phyloP scores from a whole-genome alignment of 1,284 basidiomycete genomes.

The Malassezia psittaci region DNA sequence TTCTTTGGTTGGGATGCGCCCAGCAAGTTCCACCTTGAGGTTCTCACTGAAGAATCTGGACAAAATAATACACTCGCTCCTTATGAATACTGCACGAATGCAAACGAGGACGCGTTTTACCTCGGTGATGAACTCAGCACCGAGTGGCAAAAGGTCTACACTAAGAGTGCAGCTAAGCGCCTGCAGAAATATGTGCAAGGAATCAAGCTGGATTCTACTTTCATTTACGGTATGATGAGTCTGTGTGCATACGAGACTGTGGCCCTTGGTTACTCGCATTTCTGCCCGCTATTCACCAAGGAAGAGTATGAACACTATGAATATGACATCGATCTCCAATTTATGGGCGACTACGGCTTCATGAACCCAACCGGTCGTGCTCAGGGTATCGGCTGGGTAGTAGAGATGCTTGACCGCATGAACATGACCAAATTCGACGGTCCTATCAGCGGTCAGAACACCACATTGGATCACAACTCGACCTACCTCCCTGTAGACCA shows the following conservation, averaged over 20 bases:
- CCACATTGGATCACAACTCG: slow-evolving; percentile 25
- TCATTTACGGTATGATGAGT: slow-evolving; percentile 33
- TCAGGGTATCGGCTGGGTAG: slow-evolving; percentile 70
- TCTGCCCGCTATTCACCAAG: slow-evolving; percentile 76
- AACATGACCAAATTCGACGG: slow-evolving; percentile 22
- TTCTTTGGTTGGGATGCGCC: slow-evolving; percentile 34
- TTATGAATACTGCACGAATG: slow-evolving; percentile 57
- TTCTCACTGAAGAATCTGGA: slow-evolving; percentile 30
- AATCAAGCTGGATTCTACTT: slow-evolving; percentile 49
- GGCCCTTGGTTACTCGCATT: slow-evolving; percentile 49
- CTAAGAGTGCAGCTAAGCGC: slow-evolving; percentile 25
- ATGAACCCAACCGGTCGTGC: slow-evolving; percentile 67
- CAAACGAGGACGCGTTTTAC: slow-evolving; percentile 47
- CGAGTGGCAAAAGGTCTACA: slow-evolving; percentile 40
- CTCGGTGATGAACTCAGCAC: no score
- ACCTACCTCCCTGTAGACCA: slow-evolving; percentile 40
- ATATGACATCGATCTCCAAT: slow-evolving; percentile 54
- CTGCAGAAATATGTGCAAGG: slow-evolving; percentile 29
- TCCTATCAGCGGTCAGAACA: slow-evolving; percentile 33
- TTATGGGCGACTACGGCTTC: slow-evolving; percentile 57
- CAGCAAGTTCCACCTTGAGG: slow-evolving; percentile 33
- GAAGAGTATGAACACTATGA: slow-evolving; percentile 75
- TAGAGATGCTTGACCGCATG: slow-evolving; percentile 40
- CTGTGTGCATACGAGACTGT: slow-evolving; percentile 48
- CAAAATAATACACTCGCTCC: slow-evolving; percentile 67